Evolutionary conservation across 2,329 filamentous ascomycete species (phyloP).

Genomic region (Aspergillus ibericus): DNA sequence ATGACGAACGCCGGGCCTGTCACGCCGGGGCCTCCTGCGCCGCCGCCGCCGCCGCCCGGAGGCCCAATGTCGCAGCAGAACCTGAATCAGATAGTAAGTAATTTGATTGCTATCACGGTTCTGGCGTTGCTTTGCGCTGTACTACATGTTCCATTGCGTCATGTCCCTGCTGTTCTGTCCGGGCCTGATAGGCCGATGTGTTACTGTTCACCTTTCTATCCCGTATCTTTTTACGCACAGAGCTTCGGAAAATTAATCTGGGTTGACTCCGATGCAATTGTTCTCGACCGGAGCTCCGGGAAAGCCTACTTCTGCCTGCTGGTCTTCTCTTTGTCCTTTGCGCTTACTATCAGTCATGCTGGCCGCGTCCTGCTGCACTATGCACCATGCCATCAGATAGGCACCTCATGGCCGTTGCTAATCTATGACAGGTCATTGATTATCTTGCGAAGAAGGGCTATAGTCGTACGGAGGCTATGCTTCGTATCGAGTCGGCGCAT

Average conservation of each 20-base stretch:
- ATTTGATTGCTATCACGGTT: not conserved
- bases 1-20: constrained; percentile 50
- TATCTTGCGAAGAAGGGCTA: constrained; percentile 96
- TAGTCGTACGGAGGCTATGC: constrained; percentile 84
- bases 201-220: not conserved
- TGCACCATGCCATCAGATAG: not conserved
- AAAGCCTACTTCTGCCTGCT: not conserved
- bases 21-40: constrained; percentile 37
- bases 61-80: constrained; percentile 76
- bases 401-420: not conserved
- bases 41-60: constrained; percentile 34
- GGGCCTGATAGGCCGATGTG: not conserved
- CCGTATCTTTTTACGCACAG: not conserved
- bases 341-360: not conserved
- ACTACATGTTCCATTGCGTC: constrained; percentile 8
- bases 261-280: not conserved
- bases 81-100: constrained; percentile 89
- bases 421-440: constrained; percentile 69
- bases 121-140: not conserved
- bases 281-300: not conserved
- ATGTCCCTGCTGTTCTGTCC: constrained; percentile 58
- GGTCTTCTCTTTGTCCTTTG: not conserved
- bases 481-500: constrained; percentile 84
- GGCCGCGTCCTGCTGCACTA: not conserved
- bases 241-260: not conserved